A percentile compares a stretch with the other conserved stretches of the same genome.
phyloP scores from a whole-genome alignment of 2,329 filamentous ascomycete species.

The Penicillium sp. region DNA sequence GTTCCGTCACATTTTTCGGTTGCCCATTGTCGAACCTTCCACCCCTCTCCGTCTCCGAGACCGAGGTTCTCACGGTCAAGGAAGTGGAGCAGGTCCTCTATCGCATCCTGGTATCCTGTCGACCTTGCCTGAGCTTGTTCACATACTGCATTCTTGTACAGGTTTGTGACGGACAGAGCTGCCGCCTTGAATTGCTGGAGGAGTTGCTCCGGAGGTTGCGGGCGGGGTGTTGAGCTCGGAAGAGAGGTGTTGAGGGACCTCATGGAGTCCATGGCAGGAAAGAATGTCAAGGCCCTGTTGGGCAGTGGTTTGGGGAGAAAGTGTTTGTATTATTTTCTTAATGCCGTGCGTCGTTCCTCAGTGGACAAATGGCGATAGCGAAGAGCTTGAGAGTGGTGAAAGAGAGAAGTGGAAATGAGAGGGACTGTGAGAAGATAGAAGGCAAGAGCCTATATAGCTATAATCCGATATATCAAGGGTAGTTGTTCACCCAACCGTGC shows the following conservation, averaged over 20 bases:
- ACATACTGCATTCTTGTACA: constrained; percentile 86
- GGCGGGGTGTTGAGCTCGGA: constrained; percentile 52
- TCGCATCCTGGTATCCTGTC: constrained; percentile 88
- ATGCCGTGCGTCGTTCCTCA: constrained; percentile 2
- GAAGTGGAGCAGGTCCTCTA: constrained; percentile 85
- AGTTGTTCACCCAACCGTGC: neutral
- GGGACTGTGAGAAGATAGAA: neutral
- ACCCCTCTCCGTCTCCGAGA: constrained; percentile 74
- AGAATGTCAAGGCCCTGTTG: neutral
- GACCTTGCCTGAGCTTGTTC: constrained; percentile 72
- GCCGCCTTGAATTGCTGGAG: constrained; percentile 89
- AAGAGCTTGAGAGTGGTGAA: neutral
- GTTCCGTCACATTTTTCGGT: constrained; percentile 49
- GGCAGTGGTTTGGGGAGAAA: neutral
- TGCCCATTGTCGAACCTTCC: constrained; percentile 63
- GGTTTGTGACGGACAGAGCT: constrained; percentile 88
- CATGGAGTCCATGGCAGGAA: constrained; percentile 61
- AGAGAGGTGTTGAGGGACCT: constrained; percentile 62
- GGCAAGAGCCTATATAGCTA: neutral
- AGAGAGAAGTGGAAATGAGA: neutral
- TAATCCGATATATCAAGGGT: neutral
- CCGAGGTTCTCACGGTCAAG: constrained; percentile 80
- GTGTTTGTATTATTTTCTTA: neutral
- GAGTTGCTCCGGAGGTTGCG: constrained; percentile 56
- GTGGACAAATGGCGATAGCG: neutral